Evolutionary conservation across 148 eudicot genomes (phyloP), one percentile per base, ranked within the genome.

Genomic region (Camellia lanceoleosa): DNA sequence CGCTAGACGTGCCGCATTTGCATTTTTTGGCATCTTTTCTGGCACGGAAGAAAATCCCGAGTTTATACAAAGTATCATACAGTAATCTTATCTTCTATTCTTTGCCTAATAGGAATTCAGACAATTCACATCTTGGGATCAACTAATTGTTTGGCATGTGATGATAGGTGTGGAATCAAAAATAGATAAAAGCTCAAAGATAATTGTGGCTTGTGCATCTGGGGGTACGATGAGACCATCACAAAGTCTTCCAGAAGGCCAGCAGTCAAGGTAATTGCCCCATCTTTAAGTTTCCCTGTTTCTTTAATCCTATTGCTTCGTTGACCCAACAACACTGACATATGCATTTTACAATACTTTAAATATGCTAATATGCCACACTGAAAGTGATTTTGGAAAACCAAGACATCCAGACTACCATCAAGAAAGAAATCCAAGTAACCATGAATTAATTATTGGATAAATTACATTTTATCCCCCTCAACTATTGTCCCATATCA

Each of bases 21-120:
- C 99, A 7, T 97, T 97, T 83, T 97, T 97, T 13, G 99, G 99
- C 60, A 97, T 97, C 83, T 97, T 94, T 85, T 75, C 90, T 11
- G 99, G 99, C 81, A 97, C 99, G 23, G 98, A 97, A 88, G 99
- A 97, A 81, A 97, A 97, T 77, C 99, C 99, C 10, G 97, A 97
- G 80, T 97, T 97, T 71, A 82, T 92, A 7, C 89, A 90, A 84
- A 88, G 99, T 96, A 85, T 49, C 78, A 61, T 74, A 47, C 13
- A n/a, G 11, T 13, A 38, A 47, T 13, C 46, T 13, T 10, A 54
- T 56, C 43, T 38, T 38, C 38, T n/a, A 20, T 63, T 10, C 65
- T 71, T 30, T 20, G 42, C 18, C 9, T n/a, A 61, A 2, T 5
- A 67, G 52, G 20, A 51, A 38, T 70, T 55, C 30, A 78, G 49